Evolutionary conservation across 352 stramenopile species (phyloP).

Genomic region (Phytophthora lateralis): DNA sequence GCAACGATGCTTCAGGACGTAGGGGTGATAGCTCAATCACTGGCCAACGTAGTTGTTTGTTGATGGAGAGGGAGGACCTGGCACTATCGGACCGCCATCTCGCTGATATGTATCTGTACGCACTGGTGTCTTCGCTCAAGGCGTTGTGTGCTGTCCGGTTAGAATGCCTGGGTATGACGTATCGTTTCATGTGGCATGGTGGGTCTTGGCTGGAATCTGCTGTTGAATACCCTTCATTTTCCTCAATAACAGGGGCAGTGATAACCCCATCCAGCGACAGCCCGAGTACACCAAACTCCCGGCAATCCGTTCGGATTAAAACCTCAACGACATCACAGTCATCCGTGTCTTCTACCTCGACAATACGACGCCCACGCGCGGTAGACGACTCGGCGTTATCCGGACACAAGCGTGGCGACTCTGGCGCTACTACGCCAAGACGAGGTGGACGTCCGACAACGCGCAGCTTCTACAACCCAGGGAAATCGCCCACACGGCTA

Average conservation of each 20-base stretch:
- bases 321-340: slow-evolving; percentile 21
- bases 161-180: slow-evolving; percentile 55
- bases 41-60: slow-evolving; percentile 32
- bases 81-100: slow-evolving; percentile 42
- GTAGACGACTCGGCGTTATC: slow-evolving; percentile 51
- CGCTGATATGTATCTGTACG: slow-evolving; percentile 63
- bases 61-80: slow-evolving; percentile 56
- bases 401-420: slow-evolving; percentile 32
- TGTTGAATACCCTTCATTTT: slow-evolving; percentile 51
- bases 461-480: slow-evolving; percentile 43
- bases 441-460: slow-evolving; percentile 32
- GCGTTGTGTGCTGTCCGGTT: slow-evolving; percentile 54
- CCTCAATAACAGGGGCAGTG: slow-evolving; percentile 2
- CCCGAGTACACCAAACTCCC: slow-evolving; percentile 29
- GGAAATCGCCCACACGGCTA: slow-evolving; percentile 32
- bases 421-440: slow-evolving; percentile 25
- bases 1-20: slow-evolving; percentile 12
- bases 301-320: slow-evolving; percentile 34
- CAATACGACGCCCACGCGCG: slow-evolving; percentile 30
- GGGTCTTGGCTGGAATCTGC: slow-evolving; percentile 62
- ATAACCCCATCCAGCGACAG: slow-evolving; percentile 15
- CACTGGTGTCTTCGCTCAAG: slow-evolving; percentile 61
- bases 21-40: slow-evolving; percentile 12
- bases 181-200: slow-evolving; percentile 63
- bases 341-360: slow-evolving; percentile 22